Percentiles rank a stretch among this genome's conserved stretches.
Conservation (phyloP, 176 grass and related monocot genomes). For the Musa acuminata region DNA sequence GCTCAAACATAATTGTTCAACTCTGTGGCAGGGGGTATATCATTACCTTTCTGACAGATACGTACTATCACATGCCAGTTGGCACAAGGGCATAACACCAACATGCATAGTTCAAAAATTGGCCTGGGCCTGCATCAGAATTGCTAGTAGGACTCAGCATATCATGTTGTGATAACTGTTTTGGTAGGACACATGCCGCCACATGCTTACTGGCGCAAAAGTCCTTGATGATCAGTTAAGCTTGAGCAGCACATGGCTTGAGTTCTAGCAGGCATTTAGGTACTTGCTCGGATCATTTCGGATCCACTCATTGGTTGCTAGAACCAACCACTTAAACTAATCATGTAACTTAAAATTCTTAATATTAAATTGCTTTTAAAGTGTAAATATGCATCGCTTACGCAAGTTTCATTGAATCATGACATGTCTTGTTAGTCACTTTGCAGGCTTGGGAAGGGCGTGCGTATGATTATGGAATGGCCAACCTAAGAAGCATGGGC, state of each 20-base stretch:
- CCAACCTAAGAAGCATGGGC: slow-evolving; percentile 73
- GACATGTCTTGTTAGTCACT: slow-evolving; percentile 6
- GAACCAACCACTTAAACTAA: too few species aligned
- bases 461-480: slow-evolving; percentile 99
- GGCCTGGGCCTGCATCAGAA: too few species aligned
- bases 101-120: too few species aligned
- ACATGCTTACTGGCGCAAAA: not conserved
- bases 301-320: not conserved
- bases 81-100: too few species aligned
- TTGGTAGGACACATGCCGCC: not conserved
- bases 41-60: too few species aligned
- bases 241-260: not conserved
- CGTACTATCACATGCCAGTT: too few species aligned
- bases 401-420: not conserved
- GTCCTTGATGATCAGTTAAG: not conserved
- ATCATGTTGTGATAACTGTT: not conserved
- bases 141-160: too few species aligned
- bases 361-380: not conserved
- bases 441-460: slow-evolving; percentile 91
- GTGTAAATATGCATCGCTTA: not conserved
- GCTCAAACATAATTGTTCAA: too few species aligned
- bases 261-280: not conserved
- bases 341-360: not conserved
- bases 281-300: not conserved
- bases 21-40: too few species aligned